Conservation (phyloP, 2,329 filamentous ascomycete species). For the Monilinia fructicola region DNA sequence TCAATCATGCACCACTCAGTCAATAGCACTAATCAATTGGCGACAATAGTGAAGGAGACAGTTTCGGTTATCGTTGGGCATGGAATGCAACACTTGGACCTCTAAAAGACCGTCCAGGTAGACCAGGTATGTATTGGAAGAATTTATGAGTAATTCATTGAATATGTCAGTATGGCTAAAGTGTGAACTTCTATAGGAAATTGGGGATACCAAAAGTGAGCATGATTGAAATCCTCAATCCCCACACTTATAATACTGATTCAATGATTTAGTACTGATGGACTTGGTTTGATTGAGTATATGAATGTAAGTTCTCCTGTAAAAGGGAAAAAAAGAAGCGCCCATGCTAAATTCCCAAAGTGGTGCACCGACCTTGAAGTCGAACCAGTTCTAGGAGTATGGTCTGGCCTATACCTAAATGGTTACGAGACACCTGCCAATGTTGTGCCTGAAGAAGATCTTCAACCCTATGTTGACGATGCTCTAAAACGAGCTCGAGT, state of each 20-base stretch:
- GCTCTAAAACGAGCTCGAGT: slow-evolving; percentile 53
- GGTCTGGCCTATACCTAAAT: slow-evolving; percentile 48
- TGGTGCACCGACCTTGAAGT: slow-evolving; percentile 51
- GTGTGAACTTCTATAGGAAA: neutral
- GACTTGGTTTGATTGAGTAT: slow-evolving; percentile 53
- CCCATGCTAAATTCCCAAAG: slow-evolving; percentile 29
- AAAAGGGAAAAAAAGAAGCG: neutral
- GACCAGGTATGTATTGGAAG: slow-evolving; percentile 45
- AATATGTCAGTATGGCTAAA: neutral
- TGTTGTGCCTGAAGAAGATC: slow-evolving; percentile 45
- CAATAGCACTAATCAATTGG: slow-evolving; percentile 33
- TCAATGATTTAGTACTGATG: slow-evolving; percentile 44
- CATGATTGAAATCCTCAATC: neutral
- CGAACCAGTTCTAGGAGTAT: slow-evolving; percentile 49
- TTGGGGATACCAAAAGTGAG: slow-evolving; percentile 27
- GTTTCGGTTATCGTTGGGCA: slow-evolving; percentile 36
- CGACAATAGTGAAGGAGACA: slow-evolving; percentile 34
- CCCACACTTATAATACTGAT: slow-evolving; percentile 30
- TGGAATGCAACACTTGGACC: slow-evolving; percentile 47
- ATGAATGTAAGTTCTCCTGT: slow-evolving; percentile 38
- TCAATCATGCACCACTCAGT: neutral
- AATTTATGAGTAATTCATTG: neutral
- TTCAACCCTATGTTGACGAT: slow-evolving; percentile 49
- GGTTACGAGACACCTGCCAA: slow-evolving; percentile 43
- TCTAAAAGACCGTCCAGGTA: slow-evolving; percentile 41